These are phyloP conservation scores for Aspergillus ustus DNA, from an alignment of 2,329 filamentous ascomycete species.

Conservation along the genomic window DNA sequence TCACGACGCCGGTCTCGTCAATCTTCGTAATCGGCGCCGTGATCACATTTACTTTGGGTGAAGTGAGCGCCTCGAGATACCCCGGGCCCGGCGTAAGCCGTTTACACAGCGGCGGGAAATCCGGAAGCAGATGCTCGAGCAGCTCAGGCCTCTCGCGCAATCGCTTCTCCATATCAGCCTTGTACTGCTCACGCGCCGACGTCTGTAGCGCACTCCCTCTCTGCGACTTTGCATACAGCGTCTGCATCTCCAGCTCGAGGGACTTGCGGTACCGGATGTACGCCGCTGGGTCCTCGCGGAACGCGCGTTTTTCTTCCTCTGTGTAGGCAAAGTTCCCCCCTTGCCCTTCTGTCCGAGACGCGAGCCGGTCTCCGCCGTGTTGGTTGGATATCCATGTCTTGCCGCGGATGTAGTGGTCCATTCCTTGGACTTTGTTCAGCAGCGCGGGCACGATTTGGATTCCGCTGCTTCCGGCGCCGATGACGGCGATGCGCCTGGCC, in stretches of 20 bases:
- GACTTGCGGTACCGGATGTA: conserved; percentile 13
- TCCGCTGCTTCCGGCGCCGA: conserved; percentile 6
- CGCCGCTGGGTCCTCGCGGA: not conserved
- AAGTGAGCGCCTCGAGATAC: not conserved
- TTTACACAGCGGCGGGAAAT: conserved; percentile 7
- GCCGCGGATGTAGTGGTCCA: conserved; percentile 14
- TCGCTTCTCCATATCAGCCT: conserved; percentile 1
- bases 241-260: conserved; percentile 12
- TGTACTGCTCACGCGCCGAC: not conserved
- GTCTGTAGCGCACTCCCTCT: not conserved
- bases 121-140: not conserved
- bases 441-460: conserved; percentile 9
- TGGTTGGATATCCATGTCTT: conserved; percentile 11
- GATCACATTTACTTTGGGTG: conserved; percentile 12
- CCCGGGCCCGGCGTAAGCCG: conserved; percentile 6
- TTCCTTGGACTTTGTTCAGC: conserved; percentile 4
- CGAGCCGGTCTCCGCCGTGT: not conserved
- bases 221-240: conserved; percentile 5
- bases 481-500: conserved; percentile 1
- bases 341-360: not conserved
- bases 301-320: not conserved
- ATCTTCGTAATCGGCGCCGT: not conserved
- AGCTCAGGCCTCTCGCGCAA: conserved; percentile 3
- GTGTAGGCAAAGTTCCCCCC: conserved; percentile 3
- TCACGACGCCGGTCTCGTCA: not conserved